Base-by-base conservation (phyloP, 805 yeast species). In the Lipomyces starkeyi region DNA sequence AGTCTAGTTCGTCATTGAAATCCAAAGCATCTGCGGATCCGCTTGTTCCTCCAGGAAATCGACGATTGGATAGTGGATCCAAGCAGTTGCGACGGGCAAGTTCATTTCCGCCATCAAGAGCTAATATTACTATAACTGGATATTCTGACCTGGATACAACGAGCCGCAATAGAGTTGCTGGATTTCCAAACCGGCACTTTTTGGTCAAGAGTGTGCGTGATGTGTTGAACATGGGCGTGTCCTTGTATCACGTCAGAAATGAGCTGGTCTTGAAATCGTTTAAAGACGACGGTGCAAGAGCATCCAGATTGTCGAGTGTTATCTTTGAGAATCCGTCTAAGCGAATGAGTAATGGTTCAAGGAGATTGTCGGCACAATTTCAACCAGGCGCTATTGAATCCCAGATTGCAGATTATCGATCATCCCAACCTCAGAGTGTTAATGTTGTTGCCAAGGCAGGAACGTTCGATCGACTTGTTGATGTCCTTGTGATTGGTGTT, bases 401-500 rank as follows among this genome's bases (percentile, higher is more conserved):
- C 2, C 69, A 65, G 56, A 11, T 68, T 43, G 58, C 57, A 1
- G 69, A 68, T n/a, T 59, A 61, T 56, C 59, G n/a, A 14, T 5
- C 32, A 27, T 13, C 54, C 27, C 67, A 11, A n/a, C 63, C 43
- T n/a, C 66, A 32, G 57, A 3, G 74, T 64, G 75, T 83, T 27
- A 77, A 79, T 64, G 88, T 86, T 7, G 88, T 85, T 6, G 78
- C 87, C 34, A 88, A 87, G 73, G 85, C 91, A 2, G 95, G 95
- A 0, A 84, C 91, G 0, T 78, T 91, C 65, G 95, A 91, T 57
- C 87, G 87, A 73, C 82, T 94, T 73, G 83, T 93, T 64, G 98
- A 94, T 77, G 83, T 93, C 27, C 79, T 94, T 62, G 92, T 94
- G 4, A 82, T 85, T 76, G 94, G 90, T 25, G 88, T 85, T 53